phyloP scores from a whole-genome alignment of 257 asterid species.

The Ehretia macrophylla region DNA sequence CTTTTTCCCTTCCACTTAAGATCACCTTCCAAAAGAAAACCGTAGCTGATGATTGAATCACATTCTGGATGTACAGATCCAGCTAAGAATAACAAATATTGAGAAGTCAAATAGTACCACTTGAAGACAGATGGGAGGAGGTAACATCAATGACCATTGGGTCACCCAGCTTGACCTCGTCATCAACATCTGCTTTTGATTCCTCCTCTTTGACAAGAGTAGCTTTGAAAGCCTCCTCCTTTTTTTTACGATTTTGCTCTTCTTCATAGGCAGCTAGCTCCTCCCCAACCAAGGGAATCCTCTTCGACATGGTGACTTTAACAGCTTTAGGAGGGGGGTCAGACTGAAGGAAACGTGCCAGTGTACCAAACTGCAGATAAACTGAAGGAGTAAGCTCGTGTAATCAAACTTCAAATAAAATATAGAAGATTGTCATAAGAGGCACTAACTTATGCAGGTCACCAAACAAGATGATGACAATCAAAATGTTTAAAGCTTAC shows the following conservation, averaged over 20 bases:
- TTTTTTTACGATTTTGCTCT: constrained; percentile 69
- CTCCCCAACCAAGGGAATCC: constrained; percentile 94
- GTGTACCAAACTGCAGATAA: constrained; percentile 71
- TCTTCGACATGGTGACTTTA: constrained; percentile 89
- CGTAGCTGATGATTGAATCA: no score
- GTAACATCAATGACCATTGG: constrained; percentile 73
- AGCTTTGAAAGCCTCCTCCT: constrained; percentile 95
- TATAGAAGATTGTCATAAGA: not conserved
- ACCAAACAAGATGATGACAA: not conserved
- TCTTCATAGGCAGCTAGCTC: constrained; percentile 99
- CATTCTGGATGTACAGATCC: no score
- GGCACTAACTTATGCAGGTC: not conserved
- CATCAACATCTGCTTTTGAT: constrained; percentile 55
- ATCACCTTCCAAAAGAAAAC: no score
- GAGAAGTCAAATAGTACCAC: constrained; percentile 38
- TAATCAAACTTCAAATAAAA: not conserved
- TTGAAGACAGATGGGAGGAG: constrained; percentile 40
- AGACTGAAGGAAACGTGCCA: constrained; percentile 97
- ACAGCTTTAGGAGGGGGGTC: constrained; percentile 99
- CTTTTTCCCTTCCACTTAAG: no score
- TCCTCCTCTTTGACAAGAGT: constrained; percentile 81
- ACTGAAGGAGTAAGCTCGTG: constrained; percentile 14
- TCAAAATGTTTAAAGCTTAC: no score
- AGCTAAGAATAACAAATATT: not conserved
- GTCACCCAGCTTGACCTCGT: constrained; percentile 52